phyloP scores from a whole-genome alignment of 2,329 filamentous ascomycete genomes.

The Penicillium sp. region DNA sequence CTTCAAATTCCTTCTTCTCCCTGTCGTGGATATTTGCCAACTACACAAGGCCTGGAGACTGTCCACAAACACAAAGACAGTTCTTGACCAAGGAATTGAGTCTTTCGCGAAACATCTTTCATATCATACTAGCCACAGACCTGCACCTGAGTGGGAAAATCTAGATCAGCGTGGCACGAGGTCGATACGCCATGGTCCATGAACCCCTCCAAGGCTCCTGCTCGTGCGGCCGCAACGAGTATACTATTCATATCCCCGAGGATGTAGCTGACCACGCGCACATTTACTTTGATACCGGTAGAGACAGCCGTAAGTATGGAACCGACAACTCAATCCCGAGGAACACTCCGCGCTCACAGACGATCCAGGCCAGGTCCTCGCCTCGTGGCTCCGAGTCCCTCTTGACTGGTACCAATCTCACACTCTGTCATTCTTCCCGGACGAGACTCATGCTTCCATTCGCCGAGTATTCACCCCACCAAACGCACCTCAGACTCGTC shows the following conservation, averaged over 20 bases:
- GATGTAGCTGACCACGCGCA: conserved; percentile 53
- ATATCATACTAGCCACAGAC: too few species aligned
- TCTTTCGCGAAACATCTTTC: too few species aligned
- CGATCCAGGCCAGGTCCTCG: conserved; percentile 64
- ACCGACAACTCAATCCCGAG: neutral
- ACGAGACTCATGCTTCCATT: conserved; percentile 66
- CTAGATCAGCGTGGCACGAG: conserved; percentile 3
- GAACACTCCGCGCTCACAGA: conserved; percentile 13
- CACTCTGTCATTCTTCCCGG: conserved; percentile 68
- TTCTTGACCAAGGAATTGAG: too few species aligned
- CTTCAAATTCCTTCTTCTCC: conserved; percentile 5
- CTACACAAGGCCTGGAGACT: neutral
- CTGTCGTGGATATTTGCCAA: neutral
- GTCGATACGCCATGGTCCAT: conserved; percentile 19
- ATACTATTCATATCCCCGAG: conserved; percentile 64
- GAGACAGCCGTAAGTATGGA: conserved; percentile 61
- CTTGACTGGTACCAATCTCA: conserved; percentile 72
- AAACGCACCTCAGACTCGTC: conserved; percentile 54
- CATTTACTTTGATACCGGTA: conserved; percentile 69
- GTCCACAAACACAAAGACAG: too few species aligned
- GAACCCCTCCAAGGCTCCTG: conserved; percentile 67
- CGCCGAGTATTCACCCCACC: conserved; percentile 60
- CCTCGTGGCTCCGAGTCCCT: conserved; percentile 77
- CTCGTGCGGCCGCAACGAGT: conserved; percentile 79
- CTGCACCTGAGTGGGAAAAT: too few species aligned